Evolutionary conservation across 1,284 basidiomycete genomes (phyloP).

Genomic region (Vanrija sp.): DNA sequence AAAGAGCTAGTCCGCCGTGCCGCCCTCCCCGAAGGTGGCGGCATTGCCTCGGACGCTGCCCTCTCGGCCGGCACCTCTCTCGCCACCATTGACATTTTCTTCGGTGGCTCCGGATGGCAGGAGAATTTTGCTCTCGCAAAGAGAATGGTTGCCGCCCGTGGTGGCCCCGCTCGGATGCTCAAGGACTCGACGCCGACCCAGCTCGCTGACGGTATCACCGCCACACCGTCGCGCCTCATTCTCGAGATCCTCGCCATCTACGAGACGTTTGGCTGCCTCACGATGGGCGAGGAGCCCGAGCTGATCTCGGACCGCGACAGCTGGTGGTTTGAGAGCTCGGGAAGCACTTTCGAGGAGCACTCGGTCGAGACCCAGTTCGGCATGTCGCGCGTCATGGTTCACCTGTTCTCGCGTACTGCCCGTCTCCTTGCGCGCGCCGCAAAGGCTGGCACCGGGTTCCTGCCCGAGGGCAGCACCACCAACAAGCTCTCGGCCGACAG

Average conservation of each 20-base stretch:
- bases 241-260: constrained; percentile 55
- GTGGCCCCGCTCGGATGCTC: constrained; percentile 47
- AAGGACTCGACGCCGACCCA: constrained; percentile 30
- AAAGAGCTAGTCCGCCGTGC: constrained; percentile 40
- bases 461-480: constrained; percentile 29
- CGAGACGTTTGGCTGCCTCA: constrained; percentile 53
- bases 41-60: constrained; percentile 47
- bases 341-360: constrained; percentile 46
- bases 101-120: constrained; percentile 51
- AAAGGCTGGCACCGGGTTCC: constrained; percentile 25
- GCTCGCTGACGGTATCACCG: constrained; percentile 46
- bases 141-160: constrained; percentile 50
- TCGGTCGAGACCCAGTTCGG: constrained; percentile 56
- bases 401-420: constrained; percentile 38
- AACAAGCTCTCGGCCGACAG: constrained; percentile 1
- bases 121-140: constrained; percentile 53
- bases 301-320: constrained; percentile 48
- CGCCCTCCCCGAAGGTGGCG: constrained; percentile 11
- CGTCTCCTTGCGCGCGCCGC: constrained; percentile 33
- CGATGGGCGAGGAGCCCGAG: constrained; percentile 49
- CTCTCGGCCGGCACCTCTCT: constrained; percentile 51
- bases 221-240: constrained; percentile 49
- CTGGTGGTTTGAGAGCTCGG: constrained; percentile 50
- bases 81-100: constrained; percentile 53
- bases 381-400: constrained; percentile 47